Percentiles rank a stretch among this genome's conserved stretches.
Conservation (phyloP, 2,329 filamentous ascomycete species). For the Cladosporium sp. region DNA sequence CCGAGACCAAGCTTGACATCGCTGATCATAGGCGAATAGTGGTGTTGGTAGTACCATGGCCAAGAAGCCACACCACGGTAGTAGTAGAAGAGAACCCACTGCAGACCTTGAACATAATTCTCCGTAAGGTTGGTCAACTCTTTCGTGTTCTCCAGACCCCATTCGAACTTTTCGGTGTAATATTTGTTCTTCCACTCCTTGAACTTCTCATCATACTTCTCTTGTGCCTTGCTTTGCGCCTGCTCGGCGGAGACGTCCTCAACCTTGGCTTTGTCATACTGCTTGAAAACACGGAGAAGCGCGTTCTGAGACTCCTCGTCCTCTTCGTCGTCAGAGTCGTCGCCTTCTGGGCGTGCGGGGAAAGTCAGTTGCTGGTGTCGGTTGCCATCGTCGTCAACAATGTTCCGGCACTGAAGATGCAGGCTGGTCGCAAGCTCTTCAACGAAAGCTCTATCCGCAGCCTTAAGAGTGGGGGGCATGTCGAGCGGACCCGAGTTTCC, state of each 20-base stretch:
- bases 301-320: constrained; percentile 85
- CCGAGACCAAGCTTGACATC: constrained; percentile 86
- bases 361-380: constrained; percentile 66
- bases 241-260: constrained; percentile 78
- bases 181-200: constrained; percentile 91
- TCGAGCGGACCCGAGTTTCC: constrained; percentile 62
- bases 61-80: constrained; percentile 96
- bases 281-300: constrained; percentile 79
- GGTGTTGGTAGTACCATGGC: constrained; percentile 97
- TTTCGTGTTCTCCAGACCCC: constrained; percentile 76
- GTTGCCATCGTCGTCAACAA: constrained; percentile 64
- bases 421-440: constrained; percentile 77
- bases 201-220: constrained; percentile 89
- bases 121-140: constrained; percentile 82
- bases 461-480: constrained; percentile 70
- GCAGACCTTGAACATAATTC: constrained; percentile 95
- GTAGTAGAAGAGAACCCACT: constrained; percentile 98
- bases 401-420: constrained; percentile 64
- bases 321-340: constrained; percentile 63
- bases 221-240: constrained; percentile 73
- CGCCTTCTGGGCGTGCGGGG: constrained; percentile 51
- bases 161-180: constrained; percentile 87
- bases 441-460: constrained; percentile 88
- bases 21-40: constrained; percentile 96
- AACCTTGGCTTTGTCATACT: constrained; percentile 86